Conservation (phyloP, 164 flowering plant genomes). For the Stephania japonica region DNA sequence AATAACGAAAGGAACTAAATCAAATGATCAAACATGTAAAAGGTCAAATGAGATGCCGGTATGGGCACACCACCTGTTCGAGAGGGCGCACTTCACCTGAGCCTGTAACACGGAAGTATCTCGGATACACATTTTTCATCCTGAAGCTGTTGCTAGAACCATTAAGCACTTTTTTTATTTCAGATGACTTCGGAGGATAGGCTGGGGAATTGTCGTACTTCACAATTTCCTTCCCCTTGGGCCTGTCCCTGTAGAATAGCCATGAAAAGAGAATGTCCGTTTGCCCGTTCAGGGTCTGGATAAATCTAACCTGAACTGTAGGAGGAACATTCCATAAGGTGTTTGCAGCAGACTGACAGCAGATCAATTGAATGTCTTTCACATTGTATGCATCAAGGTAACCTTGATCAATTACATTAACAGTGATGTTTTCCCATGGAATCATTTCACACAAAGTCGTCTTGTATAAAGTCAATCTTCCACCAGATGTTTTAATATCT, state of each 20-base stretch:
- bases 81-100: slow-evolving; percentile 86
- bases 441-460: slow-evolving; percentile 77
- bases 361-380: slow-evolving; percentile 81
- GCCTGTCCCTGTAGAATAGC: slow-evolving; percentile 79
- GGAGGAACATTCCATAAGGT: slow-evolving; percentile 74
- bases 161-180: slow-evolving; percentile 63
- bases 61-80: slow-evolving; percentile 54
- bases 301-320: slow-evolving; percentile 60
- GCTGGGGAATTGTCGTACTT: slow-evolving; percentile 48
- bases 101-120: slow-evolving; percentile 84
- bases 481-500: slow-evolving; percentile 65
- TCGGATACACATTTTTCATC: slow-evolving; percentile 55
- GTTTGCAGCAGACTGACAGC: slow-evolving; percentile 95
- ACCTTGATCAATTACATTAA: slow-evolving; percentile 40
- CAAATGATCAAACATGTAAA: neutral
- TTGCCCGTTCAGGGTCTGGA: slow-evolving; percentile 45
- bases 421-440: slow-evolving; percentile 42
- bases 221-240: slow-evolving; percentile 92
- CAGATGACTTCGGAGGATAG: slow-evolving; percentile 67
- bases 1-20: slow-evolving; percentile 3
- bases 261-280: slow-evolving; percentile 64
- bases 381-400: slow-evolving; percentile 53
- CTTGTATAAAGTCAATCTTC: slow-evolving; percentile 75
- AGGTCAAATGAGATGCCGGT: neutral
- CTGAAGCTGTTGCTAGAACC: slow-evolving; percentile 67